These are phyloP conservation scores for Fraxinus nigra DNA, from an alignment of 305 asterid genomes.

Conservation along the genomic window DNA sequence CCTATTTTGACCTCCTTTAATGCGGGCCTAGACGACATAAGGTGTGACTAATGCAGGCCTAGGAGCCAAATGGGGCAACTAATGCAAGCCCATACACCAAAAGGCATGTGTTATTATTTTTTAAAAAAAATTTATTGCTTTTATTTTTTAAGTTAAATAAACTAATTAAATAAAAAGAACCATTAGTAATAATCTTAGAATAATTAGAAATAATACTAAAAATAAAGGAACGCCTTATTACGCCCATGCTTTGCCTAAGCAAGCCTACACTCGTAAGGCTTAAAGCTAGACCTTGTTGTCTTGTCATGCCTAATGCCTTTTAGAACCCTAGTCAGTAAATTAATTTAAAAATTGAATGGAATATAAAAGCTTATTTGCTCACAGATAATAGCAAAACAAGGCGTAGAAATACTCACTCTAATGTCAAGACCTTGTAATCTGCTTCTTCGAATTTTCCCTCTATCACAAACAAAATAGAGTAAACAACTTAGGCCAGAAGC, in stretches of 20 bases:
- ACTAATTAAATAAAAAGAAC: neutral
- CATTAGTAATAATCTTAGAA: neutral
- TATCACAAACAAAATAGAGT: conserved; percentile 86
- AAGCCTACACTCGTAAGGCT: neutral
- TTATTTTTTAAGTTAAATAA: neutral
- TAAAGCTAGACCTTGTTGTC: neutral
- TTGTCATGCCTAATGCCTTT: neutral
- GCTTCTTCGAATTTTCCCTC: conserved; percentile 92
- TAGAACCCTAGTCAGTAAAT: neutral
- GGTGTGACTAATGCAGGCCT: neutral
- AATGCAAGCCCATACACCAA: neutral
- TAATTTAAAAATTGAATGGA: conserved; percentile 7
- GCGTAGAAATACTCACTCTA: conserved; percentile 62
- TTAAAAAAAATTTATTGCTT: neutral
- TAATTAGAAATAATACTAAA: neutral
- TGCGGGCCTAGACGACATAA: neutral
- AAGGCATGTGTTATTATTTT: neutral
- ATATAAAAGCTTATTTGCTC: conserved; percentile 2
- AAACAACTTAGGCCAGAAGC: conserved; percentile 97
- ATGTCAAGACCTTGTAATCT: conserved; percentile 93
- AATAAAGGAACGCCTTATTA: neutral
- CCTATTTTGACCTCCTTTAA: neutral
- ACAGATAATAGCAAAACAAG: conserved; percentile 15
- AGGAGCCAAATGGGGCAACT: neutral
- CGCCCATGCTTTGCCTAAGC: neutral